Conservation (phyloP, 1,139 yeast species). For the Yamadazyma taylorii region DNA sequence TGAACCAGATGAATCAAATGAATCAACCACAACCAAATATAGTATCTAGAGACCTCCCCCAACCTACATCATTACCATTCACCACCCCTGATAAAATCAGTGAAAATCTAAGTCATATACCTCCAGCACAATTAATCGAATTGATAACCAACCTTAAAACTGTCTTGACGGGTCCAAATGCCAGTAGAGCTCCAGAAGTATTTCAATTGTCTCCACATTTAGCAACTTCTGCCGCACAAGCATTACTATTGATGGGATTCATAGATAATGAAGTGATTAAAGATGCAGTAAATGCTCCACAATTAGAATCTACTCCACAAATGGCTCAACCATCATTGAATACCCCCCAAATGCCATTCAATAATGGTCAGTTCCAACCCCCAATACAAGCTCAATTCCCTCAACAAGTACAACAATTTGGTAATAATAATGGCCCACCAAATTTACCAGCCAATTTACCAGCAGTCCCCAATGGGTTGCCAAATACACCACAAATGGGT, state of each 20-base stretch:
- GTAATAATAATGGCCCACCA: conserved; percentile 5
- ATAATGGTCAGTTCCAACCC: conserved; percentile 1
- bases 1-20: neutral
- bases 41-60: conserved; percentile 35
- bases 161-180: conserved; percentile 48
- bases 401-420: conserved; percentile 10
- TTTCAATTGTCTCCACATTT: conserved; percentile 57
- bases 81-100: conserved; percentile 52
- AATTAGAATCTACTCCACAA: conserved; percentile 26
- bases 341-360: neutral
- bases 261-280: conserved; percentile 64
- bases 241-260: conserved; percentile 73
- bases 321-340: conserved; percentile 11
- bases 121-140: conserved; percentile 70
- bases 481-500: conserved; percentile 8
- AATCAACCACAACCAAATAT: neutral
- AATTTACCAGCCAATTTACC: conserved; percentile 1
- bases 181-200: conserved; percentile 50
- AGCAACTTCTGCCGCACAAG: conserved; percentile 69
- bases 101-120: conserved; percentile 57
- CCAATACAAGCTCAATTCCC: conserved; percentile 5
- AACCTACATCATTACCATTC: conserved; percentile 44
- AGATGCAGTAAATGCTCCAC: conserved; percentile 38
- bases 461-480: conserved; percentile 3
- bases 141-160: conserved; percentile 63